These are phyloP conservation scores for Cladorrhinum sp. DNA, from an alignment of 2,329 filamentous ascomycete genomes.

Conservation along the genomic window DNA sequence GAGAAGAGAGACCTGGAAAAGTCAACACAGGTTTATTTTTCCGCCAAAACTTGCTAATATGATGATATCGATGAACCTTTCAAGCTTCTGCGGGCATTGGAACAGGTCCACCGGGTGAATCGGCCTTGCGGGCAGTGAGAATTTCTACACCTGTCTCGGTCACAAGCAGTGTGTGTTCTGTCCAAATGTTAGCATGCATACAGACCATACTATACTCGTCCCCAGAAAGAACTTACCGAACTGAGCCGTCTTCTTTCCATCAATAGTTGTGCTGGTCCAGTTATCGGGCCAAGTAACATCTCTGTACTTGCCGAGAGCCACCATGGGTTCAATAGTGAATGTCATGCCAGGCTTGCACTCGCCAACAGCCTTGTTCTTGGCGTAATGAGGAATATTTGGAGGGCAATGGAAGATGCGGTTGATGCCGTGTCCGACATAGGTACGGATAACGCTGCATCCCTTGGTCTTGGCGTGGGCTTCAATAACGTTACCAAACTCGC, in stretches of 20 bases:
- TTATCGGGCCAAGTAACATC: slow-evolving; percentile 98
- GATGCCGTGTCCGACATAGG: slow-evolving; percentile 95
- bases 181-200: neutral
- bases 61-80: neutral
- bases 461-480: slow-evolving; percentile 88
- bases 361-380: slow-evolving; percentile 96
- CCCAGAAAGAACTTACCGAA: slow-evolving; percentile 62
- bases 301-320: slow-evolving; percentile 82
- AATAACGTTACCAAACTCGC: slow-evolving; percentile 90
- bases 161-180: slow-evolving; percentile 79
- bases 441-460: slow-evolving; percentile 87
- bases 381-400: slow-evolving; percentile 95
- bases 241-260: slow-evolving; percentile 87
- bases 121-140: slow-evolving; percentile 67
- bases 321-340: slow-evolving; percentile 99
- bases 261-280: slow-evolving; percentile 93
- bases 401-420: slow-evolving; percentile 91
- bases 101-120: slow-evolving; percentile 74
- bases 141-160: slow-evolving; percentile 83
- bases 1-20: neutral
- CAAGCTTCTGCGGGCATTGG: slow-evolving; percentile 45
- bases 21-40: neutral
- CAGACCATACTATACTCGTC: neutral
- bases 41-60: neutral
- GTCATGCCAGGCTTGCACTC: slow-evolving; percentile 95